These are phyloP conservation scores for Lodderomyces metapsilosis DNA, from an alignment of 1,139 yeast species.

Conservation along the genomic window DNA sequence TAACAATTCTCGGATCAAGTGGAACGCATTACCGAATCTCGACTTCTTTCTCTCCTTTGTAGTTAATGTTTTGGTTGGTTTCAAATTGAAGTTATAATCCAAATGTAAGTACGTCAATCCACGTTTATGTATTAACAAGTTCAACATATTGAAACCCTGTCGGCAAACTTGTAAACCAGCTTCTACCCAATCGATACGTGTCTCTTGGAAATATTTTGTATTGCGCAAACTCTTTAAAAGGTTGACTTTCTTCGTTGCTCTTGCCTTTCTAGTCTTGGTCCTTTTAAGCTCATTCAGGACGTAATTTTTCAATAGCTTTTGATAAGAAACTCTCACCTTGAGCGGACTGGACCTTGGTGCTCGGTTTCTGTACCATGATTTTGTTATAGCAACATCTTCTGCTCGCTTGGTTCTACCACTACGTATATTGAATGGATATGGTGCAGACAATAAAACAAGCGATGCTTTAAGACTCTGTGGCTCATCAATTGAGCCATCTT, in stretches of 20 bases:
- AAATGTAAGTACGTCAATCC: constrained; percentile 91
- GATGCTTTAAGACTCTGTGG: constrained; percentile 45
- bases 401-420: constrained; percentile 76
- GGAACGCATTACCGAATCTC: constrained; percentile 95
- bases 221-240: constrained; percentile 66
- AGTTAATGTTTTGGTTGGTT: constrained; percentile 93
- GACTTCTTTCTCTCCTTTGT: constrained; percentile 96
- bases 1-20: constrained; percentile 83
- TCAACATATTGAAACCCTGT: constrained; percentile 94
- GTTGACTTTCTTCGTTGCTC: constrained; percentile 45
- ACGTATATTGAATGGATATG: constrained; percentile 78
- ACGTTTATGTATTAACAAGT: constrained; percentile 82
- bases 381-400: constrained; percentile 83
- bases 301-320: constrained; percentile 72
- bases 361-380: constrained; percentile 78
- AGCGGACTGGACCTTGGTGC: constrained; percentile 60
- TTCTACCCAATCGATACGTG: constrained; percentile 96
- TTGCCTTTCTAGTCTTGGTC: constrained; percentile 32
- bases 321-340: constrained; percentile 84
- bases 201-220: constrained; percentile 88
- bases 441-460: constrained; percentile 70
- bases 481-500: constrained; percentile 1
- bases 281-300: constrained; percentile 71
- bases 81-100: constrained; percentile 92
- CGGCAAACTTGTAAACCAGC: constrained; percentile 92